Base-by-base conservation (phyloP, 768 basidiomycete species). In the Mycena galericulata region DNA sequence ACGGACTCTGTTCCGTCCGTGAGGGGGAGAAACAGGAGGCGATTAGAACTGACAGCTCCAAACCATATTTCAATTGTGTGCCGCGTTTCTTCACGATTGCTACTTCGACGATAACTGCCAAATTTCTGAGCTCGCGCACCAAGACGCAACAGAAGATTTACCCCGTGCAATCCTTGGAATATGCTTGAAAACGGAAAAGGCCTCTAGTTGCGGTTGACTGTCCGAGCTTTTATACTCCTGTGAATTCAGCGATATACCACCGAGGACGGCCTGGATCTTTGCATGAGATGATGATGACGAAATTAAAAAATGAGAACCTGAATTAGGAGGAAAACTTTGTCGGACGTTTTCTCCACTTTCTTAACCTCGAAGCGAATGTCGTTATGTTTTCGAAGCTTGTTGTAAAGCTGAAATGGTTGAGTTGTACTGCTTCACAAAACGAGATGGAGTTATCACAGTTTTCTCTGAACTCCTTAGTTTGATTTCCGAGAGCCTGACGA, bases 271-370 rank as follows among this genome's bases (percentile, higher is more conserved):
- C 92, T 97, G 67, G 3, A 26, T 58, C 43, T 47, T 75, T 29
- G 72, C 54, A 67, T 24, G 24, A 65, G n/a, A 18, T 30, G 40
- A 46, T 24, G 34, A 5, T 30, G 26, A 22, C 27, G 22, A 54
- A 1, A 27, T 9, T 26, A 12, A 34, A 18, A 27, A 46, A 51
- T 47, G 32, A 17, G 4, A 65, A 93, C 92, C 80, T 97, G 96
- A 7, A 95, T 88, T 45, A 96, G 80, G 8, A 97, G 75, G 76
- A 93, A 90, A 12, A 93, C 85, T 76, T 97, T 97, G 76, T 97
- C 94, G 4, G 84, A 78, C 0, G 90, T 85, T 69, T 86, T 90
- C 49, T 91, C 90, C 6, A 91, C 79, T 69, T 90, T 94, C 78
- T 89, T 90, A 6, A 92, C 77, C 47, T 88, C 85, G 77, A 89